Percentiles rank a stretch among this genome's conserved stretches.
phyloP scores from a whole-genome alignment of 2,329 filamentous ascomycete species.

The Pyrenochaeta sp. region DNA sequence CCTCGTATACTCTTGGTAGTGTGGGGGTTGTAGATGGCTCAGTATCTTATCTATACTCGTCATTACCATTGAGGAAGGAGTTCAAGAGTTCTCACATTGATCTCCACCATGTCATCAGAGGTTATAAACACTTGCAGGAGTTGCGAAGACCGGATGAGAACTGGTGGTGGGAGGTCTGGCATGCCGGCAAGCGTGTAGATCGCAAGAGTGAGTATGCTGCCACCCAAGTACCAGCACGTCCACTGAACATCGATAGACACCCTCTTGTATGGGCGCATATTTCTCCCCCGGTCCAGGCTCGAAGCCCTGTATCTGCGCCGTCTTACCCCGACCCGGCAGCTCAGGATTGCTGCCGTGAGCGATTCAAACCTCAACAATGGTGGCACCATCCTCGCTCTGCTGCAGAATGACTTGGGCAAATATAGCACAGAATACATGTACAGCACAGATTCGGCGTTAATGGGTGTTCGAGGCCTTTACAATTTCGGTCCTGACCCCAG shows the following conservation, averaged over 20 bases:
- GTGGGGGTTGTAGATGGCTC: constrained; percentile 94
- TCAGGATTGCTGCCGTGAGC: constrained; percentile 82
- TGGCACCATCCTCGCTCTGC: constrained; percentile 75
- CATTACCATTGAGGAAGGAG: constrained; percentile 73
- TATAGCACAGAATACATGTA: constrained; percentile 91
- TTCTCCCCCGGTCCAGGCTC: constrained; percentile 83
- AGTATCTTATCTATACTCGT: constrained; percentile 96
- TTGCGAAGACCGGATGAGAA: constrained; percentile 62
- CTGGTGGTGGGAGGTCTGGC: constrained; percentile 64
- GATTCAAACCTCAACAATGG: constrained; percentile 75
- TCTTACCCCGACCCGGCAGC: constrained; percentile 77
- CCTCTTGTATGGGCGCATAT: constrained; percentile 79
- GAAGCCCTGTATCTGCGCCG: constrained; percentile 86
- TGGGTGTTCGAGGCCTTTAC: constrained; percentile 89
- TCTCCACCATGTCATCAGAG: constrained; percentile 78
- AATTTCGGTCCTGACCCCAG: constrained; percentile 84
- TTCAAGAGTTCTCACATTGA: constrained; percentile 79
- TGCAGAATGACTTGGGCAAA: constrained; percentile 84
- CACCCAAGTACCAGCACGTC: constrained; percentile 7
- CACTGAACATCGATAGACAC: constrained; percentile 56
- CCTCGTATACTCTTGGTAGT: constrained; percentile 89
- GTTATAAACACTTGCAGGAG: constrained; percentile 81
- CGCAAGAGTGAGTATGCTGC: constrained; percentile 52
- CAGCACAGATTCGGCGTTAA: constrained; percentile 87
- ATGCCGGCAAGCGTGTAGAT: constrained; percentile 59